These are phyloP conservation scores for Ogataea angusta DNA, from an alignment of 805 yeast species.

Conservation along the genomic window DNA sequence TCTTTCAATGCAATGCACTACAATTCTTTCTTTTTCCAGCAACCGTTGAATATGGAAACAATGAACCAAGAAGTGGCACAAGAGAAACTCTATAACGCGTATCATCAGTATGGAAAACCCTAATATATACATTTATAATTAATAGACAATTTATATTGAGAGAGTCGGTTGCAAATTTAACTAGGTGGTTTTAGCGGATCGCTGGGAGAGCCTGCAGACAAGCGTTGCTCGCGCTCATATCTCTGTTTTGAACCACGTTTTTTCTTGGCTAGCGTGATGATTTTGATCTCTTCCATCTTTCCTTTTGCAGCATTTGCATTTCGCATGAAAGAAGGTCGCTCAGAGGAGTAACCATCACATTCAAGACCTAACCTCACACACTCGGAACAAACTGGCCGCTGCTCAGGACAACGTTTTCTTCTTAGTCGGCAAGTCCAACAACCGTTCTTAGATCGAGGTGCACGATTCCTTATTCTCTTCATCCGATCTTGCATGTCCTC, in stretches of 20 bases:
- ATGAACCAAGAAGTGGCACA: background rate
- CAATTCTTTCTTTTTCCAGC: slow-evolving; percentile 4
- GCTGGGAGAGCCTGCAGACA: slow-evolving; percentile 15
- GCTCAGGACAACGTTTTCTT: slow-evolving; percentile 70
- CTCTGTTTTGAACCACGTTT: slow-evolving; percentile 32
- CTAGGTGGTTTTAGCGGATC: slow-evolving; percentile 1
- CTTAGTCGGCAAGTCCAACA: slow-evolving; percentile 80
- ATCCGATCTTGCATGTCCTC: slow-evolving; percentile 18
- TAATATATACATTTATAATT: slow-evolving; percentile 5
- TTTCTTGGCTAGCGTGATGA: slow-evolving; percentile 36
- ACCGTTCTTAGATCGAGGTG: slow-evolving; percentile 39
- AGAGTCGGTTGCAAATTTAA: slow-evolving; percentile 5
- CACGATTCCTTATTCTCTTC: slow-evolving; percentile 17
- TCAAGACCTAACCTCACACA: slow-evolving; percentile 53
- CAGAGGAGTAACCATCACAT: slow-evolving; percentile 54
- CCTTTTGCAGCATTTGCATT: slow-evolving; percentile 38
- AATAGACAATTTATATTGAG: slow-evolving; percentile 1
- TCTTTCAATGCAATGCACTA: background rate
- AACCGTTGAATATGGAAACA: slow-evolving; percentile 2
- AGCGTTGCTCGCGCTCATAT: slow-evolving; percentile 20
- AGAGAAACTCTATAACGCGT: slow-evolving; percentile 2
- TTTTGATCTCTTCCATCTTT: slow-evolving; percentile 50
- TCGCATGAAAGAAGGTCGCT: slow-evolving; percentile 54
- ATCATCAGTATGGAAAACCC: slow-evolving; percentile 5
- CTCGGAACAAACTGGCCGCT: slow-evolving; percentile 55